A percentile compares a stretch with the other conserved stretches of the same genome.
These are phyloP conservation scores for Cladophialophora chaetospira DNA, from an alignment of 2,329 filamentous ascomycete genomes.

Conservation along the genomic window DNA sequence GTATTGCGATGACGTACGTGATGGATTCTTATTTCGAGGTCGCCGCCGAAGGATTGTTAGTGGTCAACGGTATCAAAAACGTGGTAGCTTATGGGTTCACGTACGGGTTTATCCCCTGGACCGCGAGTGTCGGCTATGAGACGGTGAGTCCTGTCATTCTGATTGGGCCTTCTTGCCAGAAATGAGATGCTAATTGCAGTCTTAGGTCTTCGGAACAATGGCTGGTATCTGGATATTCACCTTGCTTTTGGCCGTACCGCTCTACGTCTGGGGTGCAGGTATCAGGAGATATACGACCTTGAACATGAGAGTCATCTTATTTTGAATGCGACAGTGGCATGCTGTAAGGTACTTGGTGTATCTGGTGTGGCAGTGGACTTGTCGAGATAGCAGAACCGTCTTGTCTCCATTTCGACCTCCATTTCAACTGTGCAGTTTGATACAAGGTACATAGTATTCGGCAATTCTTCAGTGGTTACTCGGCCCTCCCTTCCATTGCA, in stretches of 20 bases:
- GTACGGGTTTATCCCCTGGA: constrained; percentile 37
- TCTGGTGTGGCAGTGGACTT: too few species aligned
- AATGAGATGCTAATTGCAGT: too few species aligned
- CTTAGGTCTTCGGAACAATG: constrained; percentile 18
- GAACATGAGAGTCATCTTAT: constrained; percentile 11
- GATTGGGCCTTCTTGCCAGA: too few species aligned
- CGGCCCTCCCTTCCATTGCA: too few species aligned
- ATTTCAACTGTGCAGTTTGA: too few species aligned
- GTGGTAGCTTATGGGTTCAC: constrained; percentile 36
- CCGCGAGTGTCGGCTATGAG: constrained; percentile 32
- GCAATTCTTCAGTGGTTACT: too few species aligned
- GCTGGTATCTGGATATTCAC: constrained; percentile 14
- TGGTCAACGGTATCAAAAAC: constrained; percentile 37
- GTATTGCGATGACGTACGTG: constrained; percentile 17
- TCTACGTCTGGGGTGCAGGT: constrained; percentile 9
- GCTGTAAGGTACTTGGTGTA: too few species aligned
- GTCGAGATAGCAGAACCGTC: too few species aligned
- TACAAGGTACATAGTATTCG: too few species aligned
- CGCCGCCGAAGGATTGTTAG: constrained; percentile 8
- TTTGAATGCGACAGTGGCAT: background rate
- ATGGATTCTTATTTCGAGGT: constrained; percentile 16
- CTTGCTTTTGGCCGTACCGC: background rate
- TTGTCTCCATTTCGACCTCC: too few species aligned
- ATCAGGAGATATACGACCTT: background rate
- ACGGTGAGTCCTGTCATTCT: background rate